phyloP scores from a whole-genome alignment of 83 land plant genomes.

The Picea abies region DNA sequence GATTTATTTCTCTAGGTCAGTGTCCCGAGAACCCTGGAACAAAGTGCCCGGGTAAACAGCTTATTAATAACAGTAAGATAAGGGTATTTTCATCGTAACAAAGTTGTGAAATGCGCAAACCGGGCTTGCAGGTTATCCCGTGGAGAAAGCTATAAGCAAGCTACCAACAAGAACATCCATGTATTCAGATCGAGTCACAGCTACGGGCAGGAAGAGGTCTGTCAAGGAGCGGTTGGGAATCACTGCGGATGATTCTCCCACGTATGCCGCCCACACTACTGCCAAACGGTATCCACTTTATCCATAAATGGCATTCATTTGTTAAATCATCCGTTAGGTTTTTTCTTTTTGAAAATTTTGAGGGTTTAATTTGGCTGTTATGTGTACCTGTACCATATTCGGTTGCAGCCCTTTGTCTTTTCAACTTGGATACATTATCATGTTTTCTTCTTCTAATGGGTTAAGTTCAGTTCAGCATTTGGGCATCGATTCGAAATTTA shows the following conservation, averaged over 20 bases:
- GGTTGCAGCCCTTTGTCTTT: background rate
- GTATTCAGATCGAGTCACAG: slow-evolving; percentile 10
- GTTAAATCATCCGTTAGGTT: background rate
- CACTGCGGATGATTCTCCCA: background rate
- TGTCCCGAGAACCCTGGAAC: too few species aligned
- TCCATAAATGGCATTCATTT: background rate
- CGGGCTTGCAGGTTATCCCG: too few species aligned
- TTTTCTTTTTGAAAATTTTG: background rate
- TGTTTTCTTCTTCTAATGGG: too few species aligned
- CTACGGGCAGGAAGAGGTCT: slow-evolving; percentile 14
- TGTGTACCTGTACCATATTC: background rate
- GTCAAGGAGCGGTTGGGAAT: slow-evolving; percentile 8
- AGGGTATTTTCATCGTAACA: too few species aligned
- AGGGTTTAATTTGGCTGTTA: background rate
- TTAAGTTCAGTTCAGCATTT: too few species aligned
- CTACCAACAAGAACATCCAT: background rate
- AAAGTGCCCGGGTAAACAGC: too few species aligned
- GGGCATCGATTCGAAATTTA: too few species aligned
- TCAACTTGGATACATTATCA: too few species aligned
- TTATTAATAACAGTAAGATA: too few species aligned
- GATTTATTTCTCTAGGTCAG: too few species aligned
- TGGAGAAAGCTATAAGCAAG: background rate
- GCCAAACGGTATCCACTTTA: slow-evolving; percentile 1
- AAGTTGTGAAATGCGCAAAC: too few species aligned
- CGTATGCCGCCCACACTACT: background rate